Conservation (phyloP, 371 early-diverging fungal genomes). For the Neoconidiobolus thromboides region DNA sequence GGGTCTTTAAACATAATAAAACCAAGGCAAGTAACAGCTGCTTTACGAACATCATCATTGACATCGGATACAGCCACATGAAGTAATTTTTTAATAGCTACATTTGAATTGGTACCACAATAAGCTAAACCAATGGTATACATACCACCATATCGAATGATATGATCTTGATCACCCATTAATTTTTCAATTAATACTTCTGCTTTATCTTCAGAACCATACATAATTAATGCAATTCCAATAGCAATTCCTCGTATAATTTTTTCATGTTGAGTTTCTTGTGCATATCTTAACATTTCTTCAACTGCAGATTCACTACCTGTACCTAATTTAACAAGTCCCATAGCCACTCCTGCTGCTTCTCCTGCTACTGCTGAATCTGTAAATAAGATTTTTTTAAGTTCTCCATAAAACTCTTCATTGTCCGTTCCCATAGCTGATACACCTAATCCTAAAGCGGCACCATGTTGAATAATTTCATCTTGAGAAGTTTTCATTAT, state of each 20-base stretch:
- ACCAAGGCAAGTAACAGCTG: slow-evolving; percentile 93
- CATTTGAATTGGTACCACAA: slow-evolving; percentile 92
- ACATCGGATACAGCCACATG: slow-evolving; percentile 96
- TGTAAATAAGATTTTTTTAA: slow-evolving; percentile 69
- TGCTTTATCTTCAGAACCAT: slow-evolving; percentile 83
- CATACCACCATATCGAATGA: slow-evolving; percentile 89
- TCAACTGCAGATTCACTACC: slow-evolving; percentile 61
- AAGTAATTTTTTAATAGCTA: slow-evolving; percentile 78
- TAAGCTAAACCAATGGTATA: slow-evolving; percentile 95
- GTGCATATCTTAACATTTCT: slow-evolving; percentile 89
- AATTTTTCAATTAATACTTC: slow-evolving; percentile 70
- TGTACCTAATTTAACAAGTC: slow-evolving; percentile 91
- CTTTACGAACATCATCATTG: slow-evolving; percentile 96
- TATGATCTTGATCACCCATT: slow-evolving; percentile 77
- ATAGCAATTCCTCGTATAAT: slow-evolving; percentile 89
- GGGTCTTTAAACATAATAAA: slow-evolving; percentile 82
- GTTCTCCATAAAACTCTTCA: slow-evolving; percentile 53
- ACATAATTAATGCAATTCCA: slow-evolving; percentile 89
- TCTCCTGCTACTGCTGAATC: slow-evolving; percentile 96
- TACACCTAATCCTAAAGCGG: slow-evolving; percentile 91
- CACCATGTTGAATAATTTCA: slow-evolving; percentile 95
- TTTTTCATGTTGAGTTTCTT: slow-evolving; percentile 95
- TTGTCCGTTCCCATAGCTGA: slow-evolving; percentile 91
- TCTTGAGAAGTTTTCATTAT: slow-evolving; percentile 59
- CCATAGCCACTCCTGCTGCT: slow-evolving; percentile 95